Evolutionary conservation across 2,329 filamentous ascomycete species (phyloP).

Genomic region (Rhynchosporium agropyri): DNA sequence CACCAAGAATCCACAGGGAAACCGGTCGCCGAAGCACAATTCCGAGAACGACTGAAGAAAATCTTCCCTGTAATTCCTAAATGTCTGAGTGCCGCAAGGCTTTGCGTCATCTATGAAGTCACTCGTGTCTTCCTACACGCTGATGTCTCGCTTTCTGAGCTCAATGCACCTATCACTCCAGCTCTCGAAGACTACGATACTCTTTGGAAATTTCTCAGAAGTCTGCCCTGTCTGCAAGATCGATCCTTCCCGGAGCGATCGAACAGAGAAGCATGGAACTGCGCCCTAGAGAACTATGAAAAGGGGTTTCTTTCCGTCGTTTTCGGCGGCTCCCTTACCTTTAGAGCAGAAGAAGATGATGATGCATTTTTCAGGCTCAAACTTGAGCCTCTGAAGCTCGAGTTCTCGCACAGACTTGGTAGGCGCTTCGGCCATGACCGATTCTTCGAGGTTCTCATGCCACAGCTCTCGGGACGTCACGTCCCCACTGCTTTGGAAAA

Average conservation of each 20-base stretch:
- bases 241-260: conserved; percentile 54
- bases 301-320: conserved; percentile 48
- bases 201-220: conserved; percentile 48
- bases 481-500: conserved; percentile 40
- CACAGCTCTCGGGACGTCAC: conserved; percentile 44
- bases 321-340: conserved; percentile 49
- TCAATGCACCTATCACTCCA: conserved; percentile 21
- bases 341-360: conserved; percentile 43
- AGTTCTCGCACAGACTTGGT: conserved; percentile 53
- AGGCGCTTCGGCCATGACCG: conserved; percentile 61
- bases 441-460: conserved; percentile 59
- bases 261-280: conserved; percentile 49
- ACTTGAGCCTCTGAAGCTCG: conserved; percentile 53
- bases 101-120: conserved; percentile 40
- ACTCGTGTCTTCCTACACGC: conserved; percentile 38
- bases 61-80: conserved; percentile 32
- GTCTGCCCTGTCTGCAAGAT: conserved; percentile 47
- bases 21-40: conserved; percentile 3
- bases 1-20: not conserved
- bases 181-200: conserved; percentile 49
- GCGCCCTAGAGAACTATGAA: conserved; percentile 26
- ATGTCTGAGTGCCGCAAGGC: conserved; percentile 26
- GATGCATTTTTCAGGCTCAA: conserved; percentile 51
- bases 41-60: conserved; percentile 2
- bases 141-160: conserved; percentile 31